Base-by-base conservation (phyloP, 192 early-diverging fungal species). In the Fimicolochytrium jonesii region DNA sequence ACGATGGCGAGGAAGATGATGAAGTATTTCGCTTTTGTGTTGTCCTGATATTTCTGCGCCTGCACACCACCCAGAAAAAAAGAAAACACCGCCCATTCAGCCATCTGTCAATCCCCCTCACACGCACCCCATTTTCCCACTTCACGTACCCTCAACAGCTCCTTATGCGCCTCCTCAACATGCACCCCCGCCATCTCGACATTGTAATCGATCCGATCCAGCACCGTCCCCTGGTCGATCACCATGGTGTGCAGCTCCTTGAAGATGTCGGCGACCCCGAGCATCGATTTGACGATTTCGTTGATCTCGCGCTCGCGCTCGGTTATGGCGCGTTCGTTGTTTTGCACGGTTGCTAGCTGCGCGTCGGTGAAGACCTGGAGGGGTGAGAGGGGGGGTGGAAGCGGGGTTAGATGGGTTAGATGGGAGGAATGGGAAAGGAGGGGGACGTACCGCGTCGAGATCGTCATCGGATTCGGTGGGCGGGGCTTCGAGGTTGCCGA, bases 171-270 rank as follows among this genome's bases (percentile, higher is more conserved):
- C 4, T 86, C 76, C 58, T 92, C 85, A n/a, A 93, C 77, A 60
- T 91, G 79, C 29, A 89, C 77, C 17, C 69, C 81, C 7, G 88
- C 86, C 56, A 88, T 86, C 63, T 97, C 96, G 56, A 98, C 86
- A 66, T 98, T 97, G 71, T 88, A 98, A 72, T 98, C 96, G 56
- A 98, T 97, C 28, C 96, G 83, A 74, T 98, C 96, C 23, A 98
- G 78, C 56, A 98, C 68, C 4, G 96, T 92, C 15, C 96, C 96
- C 70, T 98, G 96, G 71, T 97, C 96, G 63, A 98, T 94, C 20
- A 98, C 87, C 86, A 98, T 90, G 23, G 89, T 85, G 68, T 98
- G 92, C 64, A 97, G 79, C 61, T 95, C 92, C 56, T 84, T 82
- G 72, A 98, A 98, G 13, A 98, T 87, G 35, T 90, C 88, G 2